Conservation (phyloP, 768 basidiomycete genomes). For the Jaapia argillacea region DNA sequence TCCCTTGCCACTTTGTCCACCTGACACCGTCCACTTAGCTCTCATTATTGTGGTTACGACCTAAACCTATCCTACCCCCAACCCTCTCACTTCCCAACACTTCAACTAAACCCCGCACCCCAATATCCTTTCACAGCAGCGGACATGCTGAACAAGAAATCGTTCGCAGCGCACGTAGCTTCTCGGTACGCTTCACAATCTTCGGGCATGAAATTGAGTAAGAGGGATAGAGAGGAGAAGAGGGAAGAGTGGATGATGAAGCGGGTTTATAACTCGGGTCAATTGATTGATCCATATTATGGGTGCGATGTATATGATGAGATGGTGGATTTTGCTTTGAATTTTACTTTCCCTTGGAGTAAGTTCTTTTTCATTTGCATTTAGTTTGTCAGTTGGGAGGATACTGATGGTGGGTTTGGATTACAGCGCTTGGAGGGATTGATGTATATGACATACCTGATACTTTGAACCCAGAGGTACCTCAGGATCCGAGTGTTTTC, state of each 20-base stretch:
- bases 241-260: slow-evolving; percentile 13
- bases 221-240: background rate
- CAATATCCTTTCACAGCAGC: too few relatives aligned
- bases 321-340: slow-evolving; percentile 62
- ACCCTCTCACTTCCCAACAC: slow-evolving; percentile 34
- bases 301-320: slow-evolving; percentile 50
- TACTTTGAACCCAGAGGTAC: slow-evolving; percentile 35
- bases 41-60: slow-evolving; percentile 53
- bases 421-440: slow-evolving; percentile 2
- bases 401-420: background rate
- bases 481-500: slow-evolving; percentile 43
- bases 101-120: slow-evolving; percentile 2
- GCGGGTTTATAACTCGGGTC: slow-evolving; percentile 39
- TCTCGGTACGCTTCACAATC: too few relatives aligned
- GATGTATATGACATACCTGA: slow-evolving; percentile 17
- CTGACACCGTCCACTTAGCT: slow-evolving; percentile 22
- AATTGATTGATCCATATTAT: slow-evolving; percentile 36
- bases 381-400: background rate
- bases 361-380: slow-evolving; percentile 7
- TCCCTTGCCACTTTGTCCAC: slow-evolving; percentile 1
- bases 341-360: slow-evolving; percentile 59
- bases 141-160: too few relatives aligned
- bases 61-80: slow-evolving; percentile 66
- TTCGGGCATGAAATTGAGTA: background rate
- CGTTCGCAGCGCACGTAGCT: too few relatives aligned